Percentiles rank a stretch among this genome's conserved stretches.
These are phyloP conservation scores for Hemileccinum impolitum DNA, from an alignment of 768 basidiomycete species.

Conservation along the genomic window DNA sequence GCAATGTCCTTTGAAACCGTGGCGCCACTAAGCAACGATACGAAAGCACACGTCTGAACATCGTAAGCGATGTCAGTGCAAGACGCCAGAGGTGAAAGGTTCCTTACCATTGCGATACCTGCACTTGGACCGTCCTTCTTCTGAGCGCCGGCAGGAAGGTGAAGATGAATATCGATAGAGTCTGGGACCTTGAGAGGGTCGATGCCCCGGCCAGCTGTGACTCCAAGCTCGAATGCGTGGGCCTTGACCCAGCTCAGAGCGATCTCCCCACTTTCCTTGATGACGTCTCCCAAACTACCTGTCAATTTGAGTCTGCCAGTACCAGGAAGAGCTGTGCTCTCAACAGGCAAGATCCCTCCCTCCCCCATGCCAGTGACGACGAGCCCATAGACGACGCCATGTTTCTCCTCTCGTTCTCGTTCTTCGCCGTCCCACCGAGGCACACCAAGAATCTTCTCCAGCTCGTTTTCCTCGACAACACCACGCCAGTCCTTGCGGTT, in stretches of 20 bases:
- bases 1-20: slow-evolving; percentile 71
- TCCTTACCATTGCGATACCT: slow-evolving; percentile 77
- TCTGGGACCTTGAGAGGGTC: slow-evolving; percentile 76
- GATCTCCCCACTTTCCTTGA: slow-evolving; percentile 88
- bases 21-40: slow-evolving; percentile 77
- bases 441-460: slow-evolving; percentile 84
- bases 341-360: slow-evolving; percentile 81
- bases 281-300: slow-evolving; percentile 84
- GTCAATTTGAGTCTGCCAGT: slow-evolving; percentile 72
- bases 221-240: slow-evolving; percentile 74
- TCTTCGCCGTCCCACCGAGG: slow-evolving; percentile 80
- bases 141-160: slow-evolving; percentile 86
- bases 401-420: slow-evolving; percentile 64
- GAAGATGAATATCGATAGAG: slow-evolving; percentile 79
- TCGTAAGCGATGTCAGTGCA: background rate
- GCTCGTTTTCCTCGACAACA: slow-evolving; percentile 60
- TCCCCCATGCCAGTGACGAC: slow-evolving; percentile 89
- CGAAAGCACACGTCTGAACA: slow-evolving; percentile 72
- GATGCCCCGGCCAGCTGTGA: slow-evolving; percentile 64
- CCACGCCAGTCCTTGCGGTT: slow-evolving; percentile 47
- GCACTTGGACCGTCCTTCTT: slow-evolving; percentile 95
- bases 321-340: slow-evolving; percentile 78
- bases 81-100: background rate
- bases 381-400: slow-evolving; percentile 81
- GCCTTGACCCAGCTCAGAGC: slow-evolving; percentile 92